Evolutionary conservation across 2,329 filamentous ascomycete genomes (phyloP).

Genomic region (Boeremia exigua): DNA sequence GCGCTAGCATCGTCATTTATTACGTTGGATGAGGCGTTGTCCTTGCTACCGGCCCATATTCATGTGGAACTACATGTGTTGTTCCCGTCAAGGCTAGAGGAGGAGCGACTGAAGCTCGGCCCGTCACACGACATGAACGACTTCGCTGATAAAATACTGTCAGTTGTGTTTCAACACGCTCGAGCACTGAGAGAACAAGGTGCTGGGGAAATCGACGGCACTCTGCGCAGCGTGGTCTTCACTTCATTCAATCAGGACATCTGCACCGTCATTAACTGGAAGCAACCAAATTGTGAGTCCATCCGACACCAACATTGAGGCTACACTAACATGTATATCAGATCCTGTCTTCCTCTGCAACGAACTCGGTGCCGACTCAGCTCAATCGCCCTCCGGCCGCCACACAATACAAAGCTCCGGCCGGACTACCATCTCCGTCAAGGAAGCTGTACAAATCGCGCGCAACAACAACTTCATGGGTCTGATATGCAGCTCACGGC

Average conservation of each 20-base stretch:
- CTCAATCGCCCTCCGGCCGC: constrained; percentile 38
- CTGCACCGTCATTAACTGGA: constrained; percentile 97
- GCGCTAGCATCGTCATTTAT: constrained; percentile 77
- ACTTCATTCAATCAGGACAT: constrained; percentile 90
- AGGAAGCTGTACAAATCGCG: constrained; percentile 91
- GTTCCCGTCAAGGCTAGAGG: constrained; percentile 79
- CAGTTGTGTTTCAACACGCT: constrained; percentile 89
- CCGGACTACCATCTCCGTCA: constrained; percentile 81
- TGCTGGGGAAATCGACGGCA: constrained; percentile 61
- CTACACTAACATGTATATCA: constrained; percentile 39
- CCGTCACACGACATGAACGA: constrained; percentile 83
- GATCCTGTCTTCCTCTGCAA: constrained; percentile 95
- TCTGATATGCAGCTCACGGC: constrained; percentile 82
- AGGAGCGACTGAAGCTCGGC: constrained; percentile 71
- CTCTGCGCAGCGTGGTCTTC: constrained; percentile 87
- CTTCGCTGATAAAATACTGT: constrained; percentile 83
- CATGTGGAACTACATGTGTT: constrained; percentile 92
- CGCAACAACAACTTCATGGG: constrained; percentile 99
- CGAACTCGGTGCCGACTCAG: constrained; percentile 74
- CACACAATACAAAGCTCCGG: constrained; percentile 66
- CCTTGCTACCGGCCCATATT: constrained; percentile 76
- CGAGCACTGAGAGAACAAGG: constrained; percentile 69
- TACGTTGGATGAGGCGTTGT: constrained; percentile 78
- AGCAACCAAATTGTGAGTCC: constrained; percentile 86
- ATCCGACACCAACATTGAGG: not conserved